Evolutionary conservation across 352 stramenopile species (phyloP), one percentile per base, ranked within the genome.

Genomic region (Globisporangium rhizosaccharum): DNA sequence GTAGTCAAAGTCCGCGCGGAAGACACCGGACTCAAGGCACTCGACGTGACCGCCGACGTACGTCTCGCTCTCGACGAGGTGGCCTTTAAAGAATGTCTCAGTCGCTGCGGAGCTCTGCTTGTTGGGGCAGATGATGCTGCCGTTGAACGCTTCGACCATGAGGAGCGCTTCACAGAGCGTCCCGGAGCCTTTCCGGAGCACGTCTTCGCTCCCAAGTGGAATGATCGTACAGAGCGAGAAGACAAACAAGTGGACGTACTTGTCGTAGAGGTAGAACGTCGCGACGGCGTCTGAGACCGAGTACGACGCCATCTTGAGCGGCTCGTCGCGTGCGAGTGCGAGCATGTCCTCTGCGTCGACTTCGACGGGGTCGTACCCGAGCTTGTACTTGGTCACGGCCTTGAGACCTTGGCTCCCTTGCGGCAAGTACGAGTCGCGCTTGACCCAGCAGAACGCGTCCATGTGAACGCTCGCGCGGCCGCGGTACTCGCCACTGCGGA

Each of bases 161-260:
- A 99, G 75, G 30, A 99, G 79, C 30, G 96, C 88, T 73, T 99
- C 97, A 66, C 97, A 99, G 6, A 99, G 78, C n/a, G 97, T 99
- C 47, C 97, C 92, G 0, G 87, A 96, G 14, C 88, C 88, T 73
- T 96, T 94, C 52, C 97, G 88, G 44, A 99, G 75, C n/a, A 99
- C 97, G 75, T 99, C 97, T 73, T 99, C 97, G 4, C 94, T 86
- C 23, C 90, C 90, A 60, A 99, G 80, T 4, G 97, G 97, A 75
- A 99, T 99, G 67, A 99, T 98, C 2, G 97, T 99, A 68, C 96
- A 99, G 48, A 99, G 80, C 51, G 92, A 98, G 72, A 99, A 99
- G 54, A 99, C 98, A 71, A 99, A 99, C 57, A 99, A 70, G 67
- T 99, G 96, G 33, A 99, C 97, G 65, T 99, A 99, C 65, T 98